Evolutionary conservation across 2,329 filamentous ascomycete species (phyloP).

Genomic region (Zymoseptoria brevis): DNA sequence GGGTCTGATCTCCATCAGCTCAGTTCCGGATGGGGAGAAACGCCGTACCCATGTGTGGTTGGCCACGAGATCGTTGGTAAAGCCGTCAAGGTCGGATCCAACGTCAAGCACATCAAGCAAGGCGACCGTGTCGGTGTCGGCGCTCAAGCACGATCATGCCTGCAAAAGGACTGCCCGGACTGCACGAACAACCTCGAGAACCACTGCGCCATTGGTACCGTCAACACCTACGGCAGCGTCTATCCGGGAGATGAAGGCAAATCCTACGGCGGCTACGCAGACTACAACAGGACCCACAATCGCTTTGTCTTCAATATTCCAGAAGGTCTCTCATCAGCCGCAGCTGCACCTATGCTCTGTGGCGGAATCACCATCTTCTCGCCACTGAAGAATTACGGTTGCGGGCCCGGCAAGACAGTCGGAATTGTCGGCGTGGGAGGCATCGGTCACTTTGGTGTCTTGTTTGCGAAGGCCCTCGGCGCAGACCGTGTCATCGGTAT

Average conservation of each 20-base stretch:
- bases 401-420: conserved; percentile 61
- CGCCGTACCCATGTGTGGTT: conserved; percentile 17
- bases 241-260: conserved; percentile 26
- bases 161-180: conserved; percentile 43
- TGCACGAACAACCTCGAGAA: conserved; percentile 41
- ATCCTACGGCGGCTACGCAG: conserved; percentile 57
- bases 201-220: conserved; percentile 29
- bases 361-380: conserved; percentile 67
- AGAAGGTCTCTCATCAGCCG: conserved; percentile 37
- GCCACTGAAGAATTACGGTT: conserved; percentile 57
- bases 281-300: conserved; percentile 38
- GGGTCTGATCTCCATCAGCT: conserved; percentile 26
- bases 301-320: conserved; percentile 55
- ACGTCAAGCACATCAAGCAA: conserved; percentile 26
- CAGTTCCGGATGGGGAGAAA: conserved; percentile 16
- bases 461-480: conserved; percentile 62
- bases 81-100: conserved; percentile 25
- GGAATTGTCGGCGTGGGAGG: conserved; percentile 59
- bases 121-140: conserved; percentile 44
- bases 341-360: conserved; percentile 63
- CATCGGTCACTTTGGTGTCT: conserved; percentile 55
- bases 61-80: conserved; percentile 29
- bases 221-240: conserved; percentile 23
- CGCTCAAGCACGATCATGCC: conserved; percentile 42
- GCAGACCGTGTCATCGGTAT: conserved; percentile 59